Evolutionary conservation across 768 basidiomycete species (phyloP), one percentile per base, ranked within the genome.

Genomic region (Tylopilus cervinicoccineus): DNA sequence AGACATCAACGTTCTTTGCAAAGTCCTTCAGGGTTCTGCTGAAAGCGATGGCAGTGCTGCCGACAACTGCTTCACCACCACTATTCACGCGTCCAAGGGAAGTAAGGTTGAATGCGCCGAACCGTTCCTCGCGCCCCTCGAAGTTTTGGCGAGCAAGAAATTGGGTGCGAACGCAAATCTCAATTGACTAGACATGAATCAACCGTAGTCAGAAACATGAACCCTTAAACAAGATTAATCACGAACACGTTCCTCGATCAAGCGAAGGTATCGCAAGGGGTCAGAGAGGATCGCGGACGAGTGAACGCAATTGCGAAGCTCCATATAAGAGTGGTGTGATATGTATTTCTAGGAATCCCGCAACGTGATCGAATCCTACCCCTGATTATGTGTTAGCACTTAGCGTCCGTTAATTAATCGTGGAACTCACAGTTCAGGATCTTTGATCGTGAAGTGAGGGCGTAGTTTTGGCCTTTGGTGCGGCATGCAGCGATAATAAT

Each of bases 331-430:
- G 52, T 17, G 73, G 66, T 0, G 72, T 63, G 2, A 76, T 50
- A 43, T 75, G 73, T 50, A 74, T 62, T 43, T 76, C 74, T 2
- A 73, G 61, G 0, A 72, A 66, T 32, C 70, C 72, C 3, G 74
- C 74, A 23, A 76, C 71, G 42, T 76, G 74, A 40, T 76, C 74
- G 38, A 76, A 72, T 16, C 70, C 71, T 6, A 76, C 73, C 74
- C 65, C 65, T 66, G 51, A 11, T 29, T 31, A 3, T 5, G 28
- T 12, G 22, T 56, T 17, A 63, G 47, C 16, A 48, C 10, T 45
- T 2, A 23, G 1, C 3, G 14, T 28, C 19, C 2, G 5, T 3
- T 26, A 5, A 2, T 6, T 1, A 26, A 48, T 8, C 1, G 27
- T 14, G 11, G 7, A 23, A 52, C 65, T 51, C 19, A 66, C 74